These are phyloP conservation scores for Nigrospora sphaerica DNA, from an alignment of 2,329 filamentous ascomycete species.

Conservation along the genomic window DNA sequence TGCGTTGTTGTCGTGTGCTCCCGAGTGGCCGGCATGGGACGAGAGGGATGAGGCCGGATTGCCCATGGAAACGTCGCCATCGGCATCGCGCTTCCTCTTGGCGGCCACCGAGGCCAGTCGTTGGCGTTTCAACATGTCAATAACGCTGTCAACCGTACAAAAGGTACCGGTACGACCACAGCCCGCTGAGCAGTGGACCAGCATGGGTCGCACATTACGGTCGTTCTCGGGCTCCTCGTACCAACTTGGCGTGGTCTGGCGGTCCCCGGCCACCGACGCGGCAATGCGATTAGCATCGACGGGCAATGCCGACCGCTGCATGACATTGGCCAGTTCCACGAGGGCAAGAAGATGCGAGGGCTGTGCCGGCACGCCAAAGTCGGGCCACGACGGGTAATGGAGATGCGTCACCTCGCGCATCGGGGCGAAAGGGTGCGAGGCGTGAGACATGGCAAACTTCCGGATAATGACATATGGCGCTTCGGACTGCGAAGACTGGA, in stretches of 20 bases:
- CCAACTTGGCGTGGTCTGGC: constrained; percentile 32
- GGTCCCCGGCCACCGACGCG: constrained; percentile 18
- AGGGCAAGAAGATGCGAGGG: constrained; percentile 79
- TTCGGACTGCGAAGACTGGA: constrained; percentile 35
- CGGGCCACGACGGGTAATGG: constrained; percentile 94
- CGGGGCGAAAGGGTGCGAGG: constrained; percentile 70
- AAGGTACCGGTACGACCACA: constrained; percentile 95
- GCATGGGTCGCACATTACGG: constrained; percentile 55
- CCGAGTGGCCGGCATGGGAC: constrained; percentile 7
- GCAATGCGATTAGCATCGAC: constrained; percentile 34
- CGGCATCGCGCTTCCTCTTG: constrained; percentile 20
- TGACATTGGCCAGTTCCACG: constrained; percentile 80
- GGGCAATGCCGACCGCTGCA: constrained; percentile 52
- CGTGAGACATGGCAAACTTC: constrained; percentile 78
- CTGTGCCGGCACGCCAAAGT: constrained; percentile 88
- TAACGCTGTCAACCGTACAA: constrained; percentile 90
- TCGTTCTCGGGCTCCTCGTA: constrained; percentile 54
- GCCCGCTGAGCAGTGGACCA: constrained; percentile 94
- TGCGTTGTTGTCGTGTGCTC: neutral
- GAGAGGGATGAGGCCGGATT: constrained; percentile 19
- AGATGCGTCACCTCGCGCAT: constrained; percentile 91
- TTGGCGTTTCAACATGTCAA: constrained; percentile 95
- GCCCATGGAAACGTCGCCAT: constrained; percentile 42
- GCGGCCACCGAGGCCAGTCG: constrained; percentile 28
- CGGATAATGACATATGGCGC: constrained; percentile 74